Evolutionary conservation across 148 eudicot genomes (phyloP).

Genomic region (Cornus controversa): DNA sequence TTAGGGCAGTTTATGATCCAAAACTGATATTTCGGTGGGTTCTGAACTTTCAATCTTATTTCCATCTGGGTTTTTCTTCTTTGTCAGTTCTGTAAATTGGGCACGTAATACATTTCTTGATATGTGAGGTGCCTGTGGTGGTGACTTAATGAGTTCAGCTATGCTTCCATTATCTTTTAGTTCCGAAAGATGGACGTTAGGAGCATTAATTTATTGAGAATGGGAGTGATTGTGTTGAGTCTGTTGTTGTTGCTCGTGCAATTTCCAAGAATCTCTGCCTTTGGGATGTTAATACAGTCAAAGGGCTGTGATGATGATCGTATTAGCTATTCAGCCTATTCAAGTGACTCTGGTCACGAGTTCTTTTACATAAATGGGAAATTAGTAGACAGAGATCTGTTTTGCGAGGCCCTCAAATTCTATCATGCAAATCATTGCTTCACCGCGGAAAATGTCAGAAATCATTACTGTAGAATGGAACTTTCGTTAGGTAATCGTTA

Average conservation of each 20-base stretch:
- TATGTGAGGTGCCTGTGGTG: neutral
- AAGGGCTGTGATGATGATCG: conserved; percentile 37
- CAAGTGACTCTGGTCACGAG: conserved; percentile 23
- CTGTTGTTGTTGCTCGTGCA: conserved; percentile 42
- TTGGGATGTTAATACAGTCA: conserved; percentile 19
- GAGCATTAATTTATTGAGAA: conserved; percentile 21
- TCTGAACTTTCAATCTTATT: too few species aligned
- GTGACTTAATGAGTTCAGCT: conserved; percentile 4
- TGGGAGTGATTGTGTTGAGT: conserved; percentile 32
- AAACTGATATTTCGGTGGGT: too few species aligned
- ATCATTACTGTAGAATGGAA: conserved; percentile 30
- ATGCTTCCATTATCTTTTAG: conserved; percentile 10
- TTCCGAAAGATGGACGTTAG: conserved; percentile 32
- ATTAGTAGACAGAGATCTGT: conserved; percentile 32
- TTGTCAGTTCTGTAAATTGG: neutral
- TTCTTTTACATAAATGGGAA: conserved; percentile 44
- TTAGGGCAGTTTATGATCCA: too few species aligned
- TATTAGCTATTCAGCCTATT: conserved; percentile 29
- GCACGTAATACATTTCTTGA: neutral
- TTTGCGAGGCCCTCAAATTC: conserved; percentile 38
- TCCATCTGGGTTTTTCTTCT: neutral
- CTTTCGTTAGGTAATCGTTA: conserved; percentile 31
- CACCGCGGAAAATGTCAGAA: conserved; percentile 9
- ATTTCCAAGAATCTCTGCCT: conserved; percentile 31
- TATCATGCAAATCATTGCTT: conserved; percentile 32